Evolutionary conservation across 1,139 yeast genomes (phyloP).

Genomic region (Wickerhamomyces sp.): DNA sequence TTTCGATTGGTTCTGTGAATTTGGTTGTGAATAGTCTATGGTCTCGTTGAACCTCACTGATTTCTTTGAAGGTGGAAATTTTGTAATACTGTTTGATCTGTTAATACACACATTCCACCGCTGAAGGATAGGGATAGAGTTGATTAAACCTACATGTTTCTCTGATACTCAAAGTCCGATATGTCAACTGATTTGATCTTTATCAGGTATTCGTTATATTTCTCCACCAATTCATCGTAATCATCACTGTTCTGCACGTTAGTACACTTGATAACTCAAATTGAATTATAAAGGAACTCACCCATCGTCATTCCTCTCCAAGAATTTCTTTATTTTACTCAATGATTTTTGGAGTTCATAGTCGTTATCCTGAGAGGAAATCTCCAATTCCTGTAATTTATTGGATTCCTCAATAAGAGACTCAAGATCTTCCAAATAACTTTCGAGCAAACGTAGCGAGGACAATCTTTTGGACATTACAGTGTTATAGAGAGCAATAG

Average conservation of each 20-base stretch:
- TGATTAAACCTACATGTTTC: slow-evolving; percentile 8
- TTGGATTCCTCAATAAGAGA: slow-evolving; percentile 18
- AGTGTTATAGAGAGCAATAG: too few relatives aligned
- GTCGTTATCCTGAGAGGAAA: slow-evolving; percentile 50
- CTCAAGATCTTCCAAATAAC: slow-evolving; percentile 21
- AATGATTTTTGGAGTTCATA: slow-evolving; percentile 44
- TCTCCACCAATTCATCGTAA: slow-evolving; percentile 31
- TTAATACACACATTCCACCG: not conserved
- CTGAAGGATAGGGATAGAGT: not conserved
- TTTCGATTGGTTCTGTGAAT: slow-evolving; percentile 23
- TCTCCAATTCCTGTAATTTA: slow-evolving; percentile 18
- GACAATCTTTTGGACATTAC: slow-evolving; percentile 15
- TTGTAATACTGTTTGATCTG: too few relatives aligned
- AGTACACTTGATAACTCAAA: not conserved
- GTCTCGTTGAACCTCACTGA: slow-evolving; percentile 33
- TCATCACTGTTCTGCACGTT: slow-evolving; percentile 20
- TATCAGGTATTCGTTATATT: slow-evolving; percentile 26
- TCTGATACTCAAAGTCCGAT: slow-evolving; percentile 32
- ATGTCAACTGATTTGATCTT: slow-evolving; percentile 29
- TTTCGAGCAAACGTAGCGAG: slow-evolving; percentile 20
- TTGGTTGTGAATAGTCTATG: slow-evolving; percentile 23
- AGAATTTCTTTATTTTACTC: slow-evolving; percentile 31
- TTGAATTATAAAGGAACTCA: slow-evolving; percentile 22
- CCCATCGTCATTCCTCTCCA: slow-evolving; percentile 26
- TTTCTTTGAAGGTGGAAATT: too few relatives aligned